Evolutionary conservation across 257 asterid genomes (phyloP).

Genomic region (Ophiorrhiza pumila): DNA sequence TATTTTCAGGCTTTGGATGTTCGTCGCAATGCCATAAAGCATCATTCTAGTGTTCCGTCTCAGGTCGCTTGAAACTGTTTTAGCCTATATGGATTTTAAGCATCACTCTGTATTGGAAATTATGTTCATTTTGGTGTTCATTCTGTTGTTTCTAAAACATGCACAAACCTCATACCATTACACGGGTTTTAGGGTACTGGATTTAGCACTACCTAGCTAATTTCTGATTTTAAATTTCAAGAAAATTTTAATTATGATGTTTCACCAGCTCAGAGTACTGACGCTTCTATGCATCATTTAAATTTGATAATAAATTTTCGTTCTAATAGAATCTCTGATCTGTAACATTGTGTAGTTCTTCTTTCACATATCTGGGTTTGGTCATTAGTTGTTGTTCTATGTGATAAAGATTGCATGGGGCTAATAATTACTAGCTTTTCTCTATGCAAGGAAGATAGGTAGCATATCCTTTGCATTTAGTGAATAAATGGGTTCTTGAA

Average conservation of each 20-base stretch:
- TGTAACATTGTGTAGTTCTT: not conserved
- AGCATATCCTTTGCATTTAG: not conserved
- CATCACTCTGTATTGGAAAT: not conserved
- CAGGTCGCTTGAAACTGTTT: conserved; percentile 48
- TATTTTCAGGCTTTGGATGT: conserved; percentile 86
- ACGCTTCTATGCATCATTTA: not conserved
- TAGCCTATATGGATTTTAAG: not conserved
- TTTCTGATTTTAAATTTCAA: not conserved
- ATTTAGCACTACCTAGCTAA: not conserved
- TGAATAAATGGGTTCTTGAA: not conserved
- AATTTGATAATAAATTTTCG: not conserved
- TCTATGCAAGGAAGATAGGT: not conserved
- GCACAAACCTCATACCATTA: too few relatives aligned
- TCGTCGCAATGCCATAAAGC: conserved; percentile 66
- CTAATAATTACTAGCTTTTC: not conserved
- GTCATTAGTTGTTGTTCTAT: not conserved
- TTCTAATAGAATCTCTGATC: not conserved
- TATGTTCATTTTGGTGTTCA: not conserved
- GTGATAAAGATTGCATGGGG: not conserved
- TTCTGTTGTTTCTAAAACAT: not conserved
- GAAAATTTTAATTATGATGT: not conserved
- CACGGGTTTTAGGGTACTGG: not conserved
- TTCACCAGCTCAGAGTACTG: not conserved
- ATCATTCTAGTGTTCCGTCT: conserved; percentile 50
- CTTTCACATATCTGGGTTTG: not conserved